A percentile compares a stretch with the other conserved stretches of the same genome.
These are phyloP conservation scores for Gracilaria caudata DNA, from an alignment of 23 red algal genomes.

Conservation along the genomic window DNA sequence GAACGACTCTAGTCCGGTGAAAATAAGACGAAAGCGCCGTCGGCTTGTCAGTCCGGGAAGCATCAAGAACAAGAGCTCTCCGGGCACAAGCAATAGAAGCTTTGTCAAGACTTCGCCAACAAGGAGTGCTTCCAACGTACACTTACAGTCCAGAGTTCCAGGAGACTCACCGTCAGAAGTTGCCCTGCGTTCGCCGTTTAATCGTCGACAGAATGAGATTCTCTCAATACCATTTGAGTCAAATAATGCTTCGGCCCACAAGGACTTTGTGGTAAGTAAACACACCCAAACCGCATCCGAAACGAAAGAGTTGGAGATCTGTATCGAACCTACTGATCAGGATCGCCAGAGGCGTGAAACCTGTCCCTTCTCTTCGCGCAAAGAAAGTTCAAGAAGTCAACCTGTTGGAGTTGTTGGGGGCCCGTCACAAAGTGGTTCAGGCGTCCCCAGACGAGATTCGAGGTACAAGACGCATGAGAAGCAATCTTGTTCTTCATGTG, in stretches of 20 bases:
- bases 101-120: not conserved
- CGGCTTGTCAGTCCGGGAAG: not conserved
- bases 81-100: not conserved
- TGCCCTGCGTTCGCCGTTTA: not conserved
- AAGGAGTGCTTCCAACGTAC: not conserved
- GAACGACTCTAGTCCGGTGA: not conserved
- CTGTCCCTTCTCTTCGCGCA: not conserved
- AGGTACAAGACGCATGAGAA: not conserved
- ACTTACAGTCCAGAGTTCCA: not conserved
- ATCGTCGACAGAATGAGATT: not conserved
- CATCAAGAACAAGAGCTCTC: not conserved
- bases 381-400: not conserved
- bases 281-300: not conserved
- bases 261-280: not conserved
- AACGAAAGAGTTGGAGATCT: not conserved
- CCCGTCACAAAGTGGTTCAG: not conserved
- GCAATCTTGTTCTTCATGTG: not conserved
- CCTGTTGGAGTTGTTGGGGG: not conserved
- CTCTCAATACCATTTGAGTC: not conserved
- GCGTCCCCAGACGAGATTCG: not conserved
- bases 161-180: not conserved
- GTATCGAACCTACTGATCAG: not conserved
- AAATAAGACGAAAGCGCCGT: not conserved
- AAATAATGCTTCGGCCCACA: no score
- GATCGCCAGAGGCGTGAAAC: conserved; percentile 3